These are phyloP conservation scores for Podaxis sp. DNA, from an alignment of 768 basidiomycete species.

Conservation along the genomic window DNA sequence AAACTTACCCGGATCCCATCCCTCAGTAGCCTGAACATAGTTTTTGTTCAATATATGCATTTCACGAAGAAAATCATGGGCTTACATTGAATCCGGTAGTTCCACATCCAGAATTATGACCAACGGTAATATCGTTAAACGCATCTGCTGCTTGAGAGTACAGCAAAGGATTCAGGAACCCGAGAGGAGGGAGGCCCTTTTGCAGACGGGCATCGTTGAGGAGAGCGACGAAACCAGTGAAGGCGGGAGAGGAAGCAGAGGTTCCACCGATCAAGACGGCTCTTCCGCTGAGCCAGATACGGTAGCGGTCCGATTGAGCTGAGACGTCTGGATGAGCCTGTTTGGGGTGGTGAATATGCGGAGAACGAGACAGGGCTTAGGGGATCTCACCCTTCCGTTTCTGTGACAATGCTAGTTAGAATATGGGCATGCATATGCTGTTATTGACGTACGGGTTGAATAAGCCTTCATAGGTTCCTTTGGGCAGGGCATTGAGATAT, in stretches of 20 bases:
- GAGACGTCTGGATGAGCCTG: constrained; percentile 64
- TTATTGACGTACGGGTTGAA: constrained; percentile 35
- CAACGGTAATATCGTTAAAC: constrained; percentile 55
- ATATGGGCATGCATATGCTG: not conserved
- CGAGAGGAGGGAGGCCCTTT: constrained; percentile 40
- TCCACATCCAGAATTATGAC: constrained; percentile 52
- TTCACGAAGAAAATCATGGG: not conserved
- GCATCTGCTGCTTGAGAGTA: constrained; percentile 36
- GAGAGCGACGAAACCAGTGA: constrained; percentile 56
- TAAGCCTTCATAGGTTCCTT: constrained; percentile 16
- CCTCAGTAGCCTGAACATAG: constrained; percentile 34
- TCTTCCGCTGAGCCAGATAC: constrained; percentile 38
- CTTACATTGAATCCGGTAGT: constrained; percentile 44
- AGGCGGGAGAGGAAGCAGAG: constrained; percentile 56
- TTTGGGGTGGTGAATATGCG: not conserved
- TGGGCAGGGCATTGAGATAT: constrained; percentile 14
- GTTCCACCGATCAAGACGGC: constrained; percentile 47
- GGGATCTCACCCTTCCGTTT: constrained; percentile 41
- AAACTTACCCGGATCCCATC: constrained; percentile 56
- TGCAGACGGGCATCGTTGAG: constrained; percentile 55
- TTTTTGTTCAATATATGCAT: not conserved
- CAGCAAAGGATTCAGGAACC: constrained; percentile 62
- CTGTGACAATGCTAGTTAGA: constrained; percentile 22
- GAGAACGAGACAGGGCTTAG: not conserved
- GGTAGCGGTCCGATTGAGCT: constrained; percentile 48